Evolutionary conservation across 306 rosid species (phyloP).

Genomic region (Prunus padus): DNA sequence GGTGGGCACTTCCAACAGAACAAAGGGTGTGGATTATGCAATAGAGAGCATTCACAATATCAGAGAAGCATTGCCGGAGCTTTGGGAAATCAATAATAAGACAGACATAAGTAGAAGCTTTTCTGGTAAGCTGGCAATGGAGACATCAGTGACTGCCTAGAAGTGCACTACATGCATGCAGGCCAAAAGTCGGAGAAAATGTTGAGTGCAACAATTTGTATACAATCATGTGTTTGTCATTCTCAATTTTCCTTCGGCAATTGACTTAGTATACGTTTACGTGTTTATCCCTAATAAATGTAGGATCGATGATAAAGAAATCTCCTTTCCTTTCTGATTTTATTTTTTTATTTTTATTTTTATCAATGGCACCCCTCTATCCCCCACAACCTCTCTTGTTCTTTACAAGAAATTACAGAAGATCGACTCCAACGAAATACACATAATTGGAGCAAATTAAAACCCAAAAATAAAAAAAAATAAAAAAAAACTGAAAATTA

Average conservation of each 20-base stretch:
- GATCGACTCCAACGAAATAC: no score
- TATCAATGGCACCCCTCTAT: background rate
- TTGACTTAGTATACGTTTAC: no score
- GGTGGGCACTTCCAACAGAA: constrained; percentile 13
- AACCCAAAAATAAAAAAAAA: no score
- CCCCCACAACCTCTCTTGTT: no score
- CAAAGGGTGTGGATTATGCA: constrained; percentile 19
- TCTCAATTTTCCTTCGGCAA: background rate
- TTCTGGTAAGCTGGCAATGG: background rate
- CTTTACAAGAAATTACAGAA: no score
- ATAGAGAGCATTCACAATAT: constrained; percentile 23
- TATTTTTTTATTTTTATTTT: no score
- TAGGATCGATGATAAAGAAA: background rate
- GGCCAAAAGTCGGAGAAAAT: no score
- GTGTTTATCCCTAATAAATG: background rate
- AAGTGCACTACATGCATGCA: no score
- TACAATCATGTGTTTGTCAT: no score
- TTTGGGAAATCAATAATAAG: background rate
- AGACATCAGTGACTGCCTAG: constrained; percentile 15
- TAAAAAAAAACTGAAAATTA: no score
- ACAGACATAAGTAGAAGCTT: background rate
- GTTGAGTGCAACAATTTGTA: no score
- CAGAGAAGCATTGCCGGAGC: constrained; percentile 19
- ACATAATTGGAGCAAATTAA: no score
- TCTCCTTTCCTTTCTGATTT: background rate